Percentiles rank a stretch among this genome's conserved stretches.
Evolutionary conservation across 345 rosid genomes (phyloP).

Genomic region (Gossypium turneri): DNA sequence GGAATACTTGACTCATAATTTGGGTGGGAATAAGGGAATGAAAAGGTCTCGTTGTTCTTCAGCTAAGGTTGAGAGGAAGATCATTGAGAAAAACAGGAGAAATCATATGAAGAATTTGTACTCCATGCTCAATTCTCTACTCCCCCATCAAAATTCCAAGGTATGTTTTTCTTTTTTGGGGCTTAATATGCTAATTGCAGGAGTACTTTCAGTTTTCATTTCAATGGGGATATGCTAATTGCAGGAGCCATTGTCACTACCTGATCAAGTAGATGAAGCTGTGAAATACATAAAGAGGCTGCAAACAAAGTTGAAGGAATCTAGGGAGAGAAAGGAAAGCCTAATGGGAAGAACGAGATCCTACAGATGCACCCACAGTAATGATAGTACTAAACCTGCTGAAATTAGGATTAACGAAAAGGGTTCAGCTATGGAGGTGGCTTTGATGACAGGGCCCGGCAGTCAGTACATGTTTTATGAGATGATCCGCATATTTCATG

Average conservation of each 20-base stretch:
- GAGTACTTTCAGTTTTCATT: slow-evolving; percentile 12
- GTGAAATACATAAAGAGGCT: slow-evolving; percentile 37
- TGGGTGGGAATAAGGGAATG: neutral
- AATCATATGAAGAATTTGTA: slow-evolving; percentile 44
- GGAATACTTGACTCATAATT: neutral
- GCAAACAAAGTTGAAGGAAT: slow-evolving; percentile 28
- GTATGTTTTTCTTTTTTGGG: slow-evolving; percentile 3
- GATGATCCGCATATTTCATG: slow-evolving; percentile 35
- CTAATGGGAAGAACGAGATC: slow-evolving; percentile 31
- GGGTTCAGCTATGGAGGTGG: slow-evolving; percentile 36
- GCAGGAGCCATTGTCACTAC: slow-evolving; percentile 41
- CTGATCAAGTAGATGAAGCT: slow-evolving; percentile 55
- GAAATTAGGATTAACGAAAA: slow-evolving; percentile 31
- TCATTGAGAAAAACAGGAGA: slow-evolving; percentile 47
- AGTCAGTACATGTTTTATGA: slow-evolving; percentile 36
- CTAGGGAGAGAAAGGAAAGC: slow-evolving; percentile 30
- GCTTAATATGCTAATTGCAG: slow-evolving; percentile 23
- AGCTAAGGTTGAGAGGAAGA: slow-evolving; percentile 41
- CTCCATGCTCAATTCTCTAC: slow-evolving; percentile 39
- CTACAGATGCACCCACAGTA: neutral
- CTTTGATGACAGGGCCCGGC: slow-evolving; percentile 21
- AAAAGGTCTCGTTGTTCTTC: slow-evolving; percentile 14
- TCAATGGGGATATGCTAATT: neutral
- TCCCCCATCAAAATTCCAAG: slow-evolving; percentile 33
- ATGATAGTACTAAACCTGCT: neutral